Conservation (phyloP, 202 grass and related monocot species). For the Panicum hallii region DNA sequence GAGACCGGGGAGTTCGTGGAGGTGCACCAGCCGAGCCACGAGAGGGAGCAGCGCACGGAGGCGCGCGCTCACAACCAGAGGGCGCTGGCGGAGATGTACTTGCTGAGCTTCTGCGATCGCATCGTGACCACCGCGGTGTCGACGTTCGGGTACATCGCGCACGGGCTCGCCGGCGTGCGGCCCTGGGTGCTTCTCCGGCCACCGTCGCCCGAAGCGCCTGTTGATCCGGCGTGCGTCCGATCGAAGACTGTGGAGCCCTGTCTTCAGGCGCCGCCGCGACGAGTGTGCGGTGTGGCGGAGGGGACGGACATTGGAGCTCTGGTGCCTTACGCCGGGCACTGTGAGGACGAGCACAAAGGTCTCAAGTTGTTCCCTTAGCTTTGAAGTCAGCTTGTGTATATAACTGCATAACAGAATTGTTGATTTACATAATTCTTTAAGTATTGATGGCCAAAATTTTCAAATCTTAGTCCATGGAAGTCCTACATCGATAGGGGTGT, state of each 20-base stretch:
- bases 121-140: slow-evolving; percentile 68
- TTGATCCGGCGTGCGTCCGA: slow-evolving; percentile 41
- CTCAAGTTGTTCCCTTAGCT: slow-evolving; percentile 51
- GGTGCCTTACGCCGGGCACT: slow-evolving; percentile 53
- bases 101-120: slow-evolving; percentile 71
- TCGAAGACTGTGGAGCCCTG: slow-evolving; percentile 59
- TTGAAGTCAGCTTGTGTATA: not conserved
- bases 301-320: slow-evolving; percentile 35
- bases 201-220: not conserved
- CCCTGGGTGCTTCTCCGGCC: slow-evolving; percentile 65
- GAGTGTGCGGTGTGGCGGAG: slow-evolving; percentile 33
- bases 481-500: too few species aligned
- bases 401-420: not conserved
- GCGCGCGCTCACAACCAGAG: slow-evolving; percentile 62
- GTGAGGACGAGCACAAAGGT: slow-evolving; percentile 59
- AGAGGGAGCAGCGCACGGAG: slow-evolving; percentile 65
- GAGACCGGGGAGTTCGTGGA: slow-evolving; percentile 51
- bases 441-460: too few species aligned
- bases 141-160: slow-evolving; percentile 79
- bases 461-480: too few species aligned
- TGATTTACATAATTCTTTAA: too few species aligned
- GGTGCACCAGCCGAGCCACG: slow-evolving; percentile 80
- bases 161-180: slow-evolving; percentile 56
- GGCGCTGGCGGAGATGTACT: slow-evolving; percentile 77
- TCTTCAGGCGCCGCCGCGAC: slow-evolving; percentile 55